Conservation (phyloP, 352 stramenopile species). For the Globisporangium paroecandrum region DNA sequence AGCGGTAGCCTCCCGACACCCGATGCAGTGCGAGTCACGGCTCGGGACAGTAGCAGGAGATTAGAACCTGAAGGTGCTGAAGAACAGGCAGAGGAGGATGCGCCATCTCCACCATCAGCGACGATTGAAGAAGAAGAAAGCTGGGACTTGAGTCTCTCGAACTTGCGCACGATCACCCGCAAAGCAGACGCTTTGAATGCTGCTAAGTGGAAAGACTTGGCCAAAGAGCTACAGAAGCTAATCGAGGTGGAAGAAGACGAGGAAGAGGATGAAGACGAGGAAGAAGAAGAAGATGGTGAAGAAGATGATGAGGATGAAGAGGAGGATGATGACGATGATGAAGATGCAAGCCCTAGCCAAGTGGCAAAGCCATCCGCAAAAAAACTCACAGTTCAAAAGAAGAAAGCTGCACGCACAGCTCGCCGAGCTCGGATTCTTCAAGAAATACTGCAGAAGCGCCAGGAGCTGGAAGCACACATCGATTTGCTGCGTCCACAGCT, state of each 20-base stretch:
- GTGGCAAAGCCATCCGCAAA: background rate
- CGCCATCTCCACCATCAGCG: background rate
- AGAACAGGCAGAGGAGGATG: background rate
- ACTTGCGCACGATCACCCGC: conserved; percentile 23
- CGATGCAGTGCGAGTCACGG: background rate
- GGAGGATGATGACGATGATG: conserved; percentile 6
- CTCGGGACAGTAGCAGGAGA: background rate
- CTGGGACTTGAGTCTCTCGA: conserved; percentile 37
- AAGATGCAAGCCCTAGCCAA: conserved; percentile 5
- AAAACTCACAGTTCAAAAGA: conserved; percentile 10
- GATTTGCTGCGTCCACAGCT: conserved; percentile 25
- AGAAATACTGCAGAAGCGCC: conserved; percentile 18
- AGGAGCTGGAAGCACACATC: conserved; percentile 18
- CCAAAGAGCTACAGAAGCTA: conserved; percentile 18
- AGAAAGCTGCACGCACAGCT: conserved; percentile 15
- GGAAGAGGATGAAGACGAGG: conserved; percentile 26
- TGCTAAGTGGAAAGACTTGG: conserved; percentile 18
- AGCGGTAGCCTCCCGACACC: background rate
- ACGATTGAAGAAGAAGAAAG: background rate
- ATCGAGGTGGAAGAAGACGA: conserved; percentile 24
- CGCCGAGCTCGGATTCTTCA: background rate
- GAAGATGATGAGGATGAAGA: conserved; percentile 23
- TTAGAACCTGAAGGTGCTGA: background rate
- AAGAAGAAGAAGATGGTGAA: conserved; percentile 25
- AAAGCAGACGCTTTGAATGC: conserved; percentile 27